Percentiles rank a stretch among this genome's conserved stretches.
Evolutionary conservation across 1,139 yeast species (phyloP).

Genomic region (Sugiyamaella xylanicola): DNA sequence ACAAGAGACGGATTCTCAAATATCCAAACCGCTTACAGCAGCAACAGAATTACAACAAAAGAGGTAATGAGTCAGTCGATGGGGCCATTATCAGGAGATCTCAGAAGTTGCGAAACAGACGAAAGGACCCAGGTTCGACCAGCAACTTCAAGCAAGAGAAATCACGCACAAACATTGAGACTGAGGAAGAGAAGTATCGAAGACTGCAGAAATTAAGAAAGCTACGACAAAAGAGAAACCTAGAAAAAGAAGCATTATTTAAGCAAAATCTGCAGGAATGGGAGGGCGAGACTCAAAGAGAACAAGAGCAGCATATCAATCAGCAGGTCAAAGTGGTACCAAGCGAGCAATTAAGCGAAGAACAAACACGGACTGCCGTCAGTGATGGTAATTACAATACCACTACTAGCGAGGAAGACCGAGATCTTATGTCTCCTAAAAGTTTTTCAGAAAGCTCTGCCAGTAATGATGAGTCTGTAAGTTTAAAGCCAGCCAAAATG

Average conservation of each 20-base stretch:
- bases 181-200: neutral
- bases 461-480: neutral
- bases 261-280: too few relatives aligned
- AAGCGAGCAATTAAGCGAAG: neutral
- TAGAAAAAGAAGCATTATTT: too few relatives aligned
- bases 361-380: neutral
- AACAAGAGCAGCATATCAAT: neutral
- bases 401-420: neutral
- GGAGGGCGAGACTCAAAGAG: too few relatives aligned
- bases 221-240: conserved; percentile 3
- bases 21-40: neutral
- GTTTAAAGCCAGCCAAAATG: neutral
- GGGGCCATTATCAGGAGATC: conserved; percentile 9
- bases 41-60: neutral
- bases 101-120: conserved; percentile 4
- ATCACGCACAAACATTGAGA: neutral
- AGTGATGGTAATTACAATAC: conserved; percentile 4
- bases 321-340: neutral
- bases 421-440: neutral
- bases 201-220: neutral
- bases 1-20: neutral
- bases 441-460: neutral
- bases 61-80: neutral
- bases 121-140: neutral
- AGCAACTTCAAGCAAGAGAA: neutral